phyloP scores from a whole-genome alignment of 2,329 filamentous ascomycete genomes.

The Alternaria infectoria region DNA sequence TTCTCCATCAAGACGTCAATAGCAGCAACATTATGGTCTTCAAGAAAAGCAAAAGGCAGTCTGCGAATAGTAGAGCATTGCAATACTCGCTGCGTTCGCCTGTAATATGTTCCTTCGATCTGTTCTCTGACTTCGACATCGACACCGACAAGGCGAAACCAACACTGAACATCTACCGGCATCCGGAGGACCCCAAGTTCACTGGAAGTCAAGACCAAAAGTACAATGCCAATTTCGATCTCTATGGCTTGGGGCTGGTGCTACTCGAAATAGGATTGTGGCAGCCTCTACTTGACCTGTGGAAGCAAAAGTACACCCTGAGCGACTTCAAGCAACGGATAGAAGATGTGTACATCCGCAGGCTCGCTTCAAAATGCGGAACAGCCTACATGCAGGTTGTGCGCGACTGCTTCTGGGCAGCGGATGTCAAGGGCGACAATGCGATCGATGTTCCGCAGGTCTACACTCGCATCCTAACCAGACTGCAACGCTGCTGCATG shows the following conservation, averaged over 20 bases:
- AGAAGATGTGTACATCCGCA: slow-evolving; percentile 69
- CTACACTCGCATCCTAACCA: slow-evolving; percentile 55
- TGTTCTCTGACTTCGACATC: slow-evolving; percentile 67
- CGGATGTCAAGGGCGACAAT: slow-evolving; percentile 56
- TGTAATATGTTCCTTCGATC: slow-evolving; percentile 74
- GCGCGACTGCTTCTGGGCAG: slow-evolving; percentile 72
- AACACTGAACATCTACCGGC: slow-evolving; percentile 67
- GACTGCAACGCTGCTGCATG: slow-evolving; percentile 48
- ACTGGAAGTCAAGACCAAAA: slow-evolving; percentile 35
- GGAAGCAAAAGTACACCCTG: slow-evolving; percentile 65
- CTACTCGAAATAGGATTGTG: slow-evolving; percentile 78
- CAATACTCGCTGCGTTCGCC: slow-evolving; percentile 68
- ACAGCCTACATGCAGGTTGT: slow-evolving; percentile 78
- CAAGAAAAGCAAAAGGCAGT: slow-evolving; percentile 52
- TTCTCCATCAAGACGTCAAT: slow-evolving; percentile 73
- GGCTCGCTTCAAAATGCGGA: slow-evolving; percentile 71
- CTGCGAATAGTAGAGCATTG: slow-evolving; percentile 49
- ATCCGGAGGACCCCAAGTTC: slow-evolving; percentile 61
- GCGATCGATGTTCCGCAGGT: slow-evolving; percentile 42
- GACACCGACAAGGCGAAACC: slow-evolving; percentile 52
- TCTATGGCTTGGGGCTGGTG: slow-evolving; percentile 76
- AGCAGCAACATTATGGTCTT: slow-evolving; percentile 74
- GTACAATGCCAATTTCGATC: slow-evolving; percentile 58
- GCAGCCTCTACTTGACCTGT: slow-evolving; percentile 67
- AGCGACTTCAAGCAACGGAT: slow-evolving; percentile 68